Conservation (phyloP, 768 basidiomycete genomes). For the Tephrocybe sp. region DNA sequence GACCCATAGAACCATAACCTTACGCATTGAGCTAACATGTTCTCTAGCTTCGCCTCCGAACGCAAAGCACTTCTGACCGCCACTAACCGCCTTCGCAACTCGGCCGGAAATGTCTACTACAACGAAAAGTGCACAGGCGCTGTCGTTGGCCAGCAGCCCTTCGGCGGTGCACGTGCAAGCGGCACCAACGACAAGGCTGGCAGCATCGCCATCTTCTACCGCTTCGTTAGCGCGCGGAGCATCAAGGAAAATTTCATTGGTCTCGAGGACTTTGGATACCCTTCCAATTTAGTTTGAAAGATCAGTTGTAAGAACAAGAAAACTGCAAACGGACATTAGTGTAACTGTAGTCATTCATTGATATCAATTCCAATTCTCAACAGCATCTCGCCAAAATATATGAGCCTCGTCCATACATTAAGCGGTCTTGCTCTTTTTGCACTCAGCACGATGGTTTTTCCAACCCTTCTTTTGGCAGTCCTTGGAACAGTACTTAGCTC, state of each 20-base stretch:
- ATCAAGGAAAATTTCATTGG: conserved; percentile 98
- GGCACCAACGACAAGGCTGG: conserved; percentile 99
- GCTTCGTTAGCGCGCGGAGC: conserved; percentile 85
- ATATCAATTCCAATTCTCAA: too few relatives aligned
- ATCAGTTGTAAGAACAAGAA: background rate
- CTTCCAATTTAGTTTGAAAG: conserved; percentile 67
- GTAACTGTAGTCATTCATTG: background rate
- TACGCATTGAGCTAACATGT: too few relatives aligned
- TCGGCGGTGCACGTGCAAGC: conserved; percentile 89
- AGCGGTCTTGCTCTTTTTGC: background rate
- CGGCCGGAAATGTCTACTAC: conserved; percentile 97
- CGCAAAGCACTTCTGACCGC: conserved; percentile 79
- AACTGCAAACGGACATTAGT: background rate
- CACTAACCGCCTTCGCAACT: conserved; percentile 81
- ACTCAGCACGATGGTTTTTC: conserved; percentile 21
- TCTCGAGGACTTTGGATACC: conserved; percentile 79
- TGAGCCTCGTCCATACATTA: too few relatives aligned
- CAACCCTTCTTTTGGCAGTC: conserved; percentile 38
- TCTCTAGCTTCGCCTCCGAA: conserved; percentile 74
- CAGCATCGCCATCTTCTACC: conserved; percentile 66
- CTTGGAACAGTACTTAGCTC: conserved; percentile 32
- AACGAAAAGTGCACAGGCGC: conserved; percentile 98
- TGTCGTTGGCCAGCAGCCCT: conserved; percentile 98
- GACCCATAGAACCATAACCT: background rate
- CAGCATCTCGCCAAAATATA: too few relatives aligned